Percentiles rank a stretch among this genome's conserved stretches.
Conservation (phyloP, 345 rosid genomes). For the Salix arbutifolia region DNA sequence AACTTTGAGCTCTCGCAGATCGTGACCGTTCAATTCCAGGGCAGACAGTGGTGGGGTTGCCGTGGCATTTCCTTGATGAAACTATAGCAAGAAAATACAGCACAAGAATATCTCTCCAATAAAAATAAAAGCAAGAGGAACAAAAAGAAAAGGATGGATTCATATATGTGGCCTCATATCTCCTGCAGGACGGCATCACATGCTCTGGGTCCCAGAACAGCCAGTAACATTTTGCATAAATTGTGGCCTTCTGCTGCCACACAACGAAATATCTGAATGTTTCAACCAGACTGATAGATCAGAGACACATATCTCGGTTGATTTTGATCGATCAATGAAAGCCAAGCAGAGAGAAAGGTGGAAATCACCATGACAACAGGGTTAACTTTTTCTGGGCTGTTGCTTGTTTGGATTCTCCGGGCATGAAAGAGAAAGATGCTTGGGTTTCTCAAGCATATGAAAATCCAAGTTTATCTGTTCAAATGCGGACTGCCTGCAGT, state of each 20-base stretch:
- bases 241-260: constrained; percentile 11
- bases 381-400: background rate
- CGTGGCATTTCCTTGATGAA: background rate
- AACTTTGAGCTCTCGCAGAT: background rate
- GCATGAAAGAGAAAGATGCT: constrained; percentile 32
- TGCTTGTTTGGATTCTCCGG: constrained; percentile 28
- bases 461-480: constrained; percentile 32
- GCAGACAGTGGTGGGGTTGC: background rate
- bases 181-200: constrained; percentile 9
- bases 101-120: constrained; percentile 2
- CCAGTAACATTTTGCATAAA: constrained; percentile 1
- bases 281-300: constrained; percentile 7
- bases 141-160: background rate
- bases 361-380: background rate
- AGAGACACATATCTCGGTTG: background rate
- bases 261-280: constrained; percentile 13
- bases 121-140: constrained; percentile 2
- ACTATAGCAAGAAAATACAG: background rate
- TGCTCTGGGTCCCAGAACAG: constrained; percentile 28
- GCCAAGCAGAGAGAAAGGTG: background rate
- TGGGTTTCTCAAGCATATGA: constrained; percentile 8
- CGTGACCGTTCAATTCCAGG: background rate
- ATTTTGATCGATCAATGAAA: background rate
- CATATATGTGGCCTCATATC: background rate
- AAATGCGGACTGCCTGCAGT: background rate